Base-by-base conservation (phyloP, 225 moss, liverwort and hornwort species). In the Neckera pumila region DNA sequence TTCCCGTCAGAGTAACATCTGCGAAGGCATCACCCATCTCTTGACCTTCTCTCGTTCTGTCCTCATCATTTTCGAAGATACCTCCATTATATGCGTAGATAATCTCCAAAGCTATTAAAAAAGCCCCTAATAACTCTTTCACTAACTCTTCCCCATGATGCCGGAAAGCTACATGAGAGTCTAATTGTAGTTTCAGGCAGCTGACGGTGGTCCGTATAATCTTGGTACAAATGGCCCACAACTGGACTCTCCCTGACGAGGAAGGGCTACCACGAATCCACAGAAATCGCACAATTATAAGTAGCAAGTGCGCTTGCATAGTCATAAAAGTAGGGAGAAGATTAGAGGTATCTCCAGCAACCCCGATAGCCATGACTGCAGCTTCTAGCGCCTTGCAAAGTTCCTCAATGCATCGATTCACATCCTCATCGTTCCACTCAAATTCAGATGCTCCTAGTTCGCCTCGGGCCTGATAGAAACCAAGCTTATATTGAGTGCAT, bases 261-360 rank as follows among this genome's bases (percentile, higher is more conserved):
- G 89, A 69, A 83, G 86, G 42, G 75, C 85, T 76, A 51, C 78
- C 88, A 82, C 92, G 94, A 81, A 91, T 90, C 87, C 92, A 95
- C 47, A 99, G 80, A 94, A 95, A 96, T 67, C 94, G 95, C 53
- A 91, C 92, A 65, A 96, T 93, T 27, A 95, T 91, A 33, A 99
- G 93, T 82, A 97, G 92, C 85, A 96, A 84, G 81, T 96, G 95
- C 59, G 95, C 97, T 94, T 99, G 98, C 85, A 92, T 93, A 89
- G 94, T 87, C 93, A 96, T 94, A 83, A 96, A 97, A 83, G 89
- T 92, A 58, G 95, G 92, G 61, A 94, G 89, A 81, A 95, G 92
- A 89, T 94, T 94, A 74, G 93, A 93, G 40, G 84, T 84, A 84
- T 97, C 97, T 85, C 94, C 94, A 81, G 92, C 77, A 57, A 92